Base-by-base conservation (phyloP, 108 stramenopile species). In the Fragilaria radians region DNA sequence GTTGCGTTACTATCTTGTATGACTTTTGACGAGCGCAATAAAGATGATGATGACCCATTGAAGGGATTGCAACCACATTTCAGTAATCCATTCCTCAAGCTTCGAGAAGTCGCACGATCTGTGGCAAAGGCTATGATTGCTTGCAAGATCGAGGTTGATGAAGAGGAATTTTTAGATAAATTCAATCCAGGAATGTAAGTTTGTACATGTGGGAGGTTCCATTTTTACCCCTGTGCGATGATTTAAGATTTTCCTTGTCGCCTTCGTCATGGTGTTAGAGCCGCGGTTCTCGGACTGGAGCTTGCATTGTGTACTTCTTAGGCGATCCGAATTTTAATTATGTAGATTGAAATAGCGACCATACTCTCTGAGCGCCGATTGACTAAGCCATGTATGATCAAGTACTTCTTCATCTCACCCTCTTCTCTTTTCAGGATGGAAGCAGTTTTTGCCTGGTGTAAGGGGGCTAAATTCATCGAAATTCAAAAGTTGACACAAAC, bases 391-490 rank as follows among this genome's bases (percentile, higher is more conserved):
- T 23, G 45, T 19, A 1, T 59, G 21, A 4, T 34, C 52, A 46
- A 46, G n/a, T 62, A 28, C 29, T 18, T 25, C 21, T 34, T 34
- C n/a, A n/a, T n/a, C n/a, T n/a, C n/a, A n/a, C n/a, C n/a, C n/a
- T n/a, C 5, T 57, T 47, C n/a, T 65, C 21, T 56, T 47, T 46
- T 42, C 54, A 89, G 88, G 78, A 98, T 99, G 95, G 94, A 97
- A 63, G 96, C 94, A 26, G 93, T 96, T 0, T 97, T 83, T 70
- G 93, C 93, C 19, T 99, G 99, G 99, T 82, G 85, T 59, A 85
- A 90, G 57, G 99, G 99, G 30, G 95, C 82, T 3, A 97, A 95
- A 66, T 99, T 99, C 69, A 66, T 90, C 17, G 97, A 98, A 45
- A 88, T 99, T 1, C 83, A 93, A 48, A 96, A 98, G 70, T 71